Conservation (phyloP, 2,329 filamentous ascomycete species). For the Epicoccum nigrum region DNA sequence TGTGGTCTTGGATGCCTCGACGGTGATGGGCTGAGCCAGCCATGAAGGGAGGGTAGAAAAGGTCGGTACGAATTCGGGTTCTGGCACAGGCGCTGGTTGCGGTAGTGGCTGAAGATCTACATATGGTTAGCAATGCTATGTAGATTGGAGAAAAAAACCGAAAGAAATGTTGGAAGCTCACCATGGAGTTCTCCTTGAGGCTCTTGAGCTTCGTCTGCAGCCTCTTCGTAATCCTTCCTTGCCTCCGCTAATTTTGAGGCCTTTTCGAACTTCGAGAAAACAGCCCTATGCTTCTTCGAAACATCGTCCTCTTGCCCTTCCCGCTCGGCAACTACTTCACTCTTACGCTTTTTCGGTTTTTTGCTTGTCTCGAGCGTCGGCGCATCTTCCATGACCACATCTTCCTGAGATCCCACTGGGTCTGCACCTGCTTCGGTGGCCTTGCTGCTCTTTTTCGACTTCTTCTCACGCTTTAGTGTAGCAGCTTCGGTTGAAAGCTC, state of each 20-base stretch:
- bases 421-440: background rate
- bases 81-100: conserved; percentile 70
- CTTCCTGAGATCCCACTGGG: background rate
- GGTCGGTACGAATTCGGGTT: conserved; percentile 64
- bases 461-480: conserved; percentile 31
- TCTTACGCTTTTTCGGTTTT: conserved; percentile 47
- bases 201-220: conserved; percentile 44
- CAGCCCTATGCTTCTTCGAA: conserved; percentile 46
- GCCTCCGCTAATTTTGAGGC: conserved; percentile 40
- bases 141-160: no score
- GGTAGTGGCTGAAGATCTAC: conserved; percentile 77
- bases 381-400: conserved; percentile 16
- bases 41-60: conserved; percentile 82
- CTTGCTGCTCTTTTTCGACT: conserved; percentile 22
- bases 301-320: conserved; percentile 38
- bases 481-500: background rate
- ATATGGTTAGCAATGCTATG: background rate
- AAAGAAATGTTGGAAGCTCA: conserved; percentile 7
- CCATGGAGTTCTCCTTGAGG: conserved; percentile 59
- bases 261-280: conserved; percentile 56
- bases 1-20: conserved; percentile 64
- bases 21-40: conserved; percentile 76
- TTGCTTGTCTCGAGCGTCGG: conserved; percentile 26
- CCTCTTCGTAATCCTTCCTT: conserved; percentile 20
- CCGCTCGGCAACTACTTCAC: conserved; percentile 28